Evolutionary conservation across 225 moss, liverwort and hornwort genomes (phyloP).

Genomic region (Bryum argenteum): DNA sequence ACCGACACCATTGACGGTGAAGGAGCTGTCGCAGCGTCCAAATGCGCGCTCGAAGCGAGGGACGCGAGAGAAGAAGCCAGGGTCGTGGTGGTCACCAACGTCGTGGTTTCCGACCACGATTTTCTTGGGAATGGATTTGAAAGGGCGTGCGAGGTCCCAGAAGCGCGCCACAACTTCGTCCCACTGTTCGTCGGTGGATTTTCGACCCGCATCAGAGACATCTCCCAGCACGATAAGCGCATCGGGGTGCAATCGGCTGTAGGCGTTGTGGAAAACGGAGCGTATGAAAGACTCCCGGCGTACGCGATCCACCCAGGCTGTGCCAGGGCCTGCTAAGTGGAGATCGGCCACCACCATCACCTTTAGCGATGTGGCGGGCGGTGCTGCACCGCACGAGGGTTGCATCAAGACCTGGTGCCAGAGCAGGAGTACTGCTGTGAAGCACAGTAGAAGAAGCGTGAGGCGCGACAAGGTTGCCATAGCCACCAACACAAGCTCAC

Average conservation of each 20-base stretch:
- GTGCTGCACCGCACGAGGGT: constrained; percentile 26
- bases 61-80: constrained; percentile 38
- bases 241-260: constrained; percentile 39
- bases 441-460: constrained; percentile 32
- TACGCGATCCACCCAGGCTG: constrained; percentile 58
- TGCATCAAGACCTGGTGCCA: constrained; percentile 39
- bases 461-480: constrained; percentile 29
- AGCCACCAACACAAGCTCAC: not conserved
- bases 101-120: constrained; percentile 66
- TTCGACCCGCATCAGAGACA: constrained; percentile 60
- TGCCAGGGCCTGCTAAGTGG: constrained; percentile 56
- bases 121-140: constrained; percentile 44
- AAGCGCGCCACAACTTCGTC: constrained; percentile 47
- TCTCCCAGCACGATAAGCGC: constrained; percentile 65
- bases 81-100: constrained; percentile 59
- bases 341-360: constrained; percentile 64
- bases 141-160: constrained; percentile 45
- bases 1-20: constrained; percentile 41
- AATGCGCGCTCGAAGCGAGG: constrained; percentile 61
- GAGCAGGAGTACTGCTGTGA: constrained; percentile 31
- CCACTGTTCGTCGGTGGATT: constrained; percentile 55
- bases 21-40: constrained; percentile 50
- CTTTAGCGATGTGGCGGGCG: constrained; percentile 18
- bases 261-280: constrained; percentile 29
- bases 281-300: constrained; percentile 65